Conservation (phyloP, 495 filamentous ascomycete species). For the Pseudevernia furfuracea region DNA sequence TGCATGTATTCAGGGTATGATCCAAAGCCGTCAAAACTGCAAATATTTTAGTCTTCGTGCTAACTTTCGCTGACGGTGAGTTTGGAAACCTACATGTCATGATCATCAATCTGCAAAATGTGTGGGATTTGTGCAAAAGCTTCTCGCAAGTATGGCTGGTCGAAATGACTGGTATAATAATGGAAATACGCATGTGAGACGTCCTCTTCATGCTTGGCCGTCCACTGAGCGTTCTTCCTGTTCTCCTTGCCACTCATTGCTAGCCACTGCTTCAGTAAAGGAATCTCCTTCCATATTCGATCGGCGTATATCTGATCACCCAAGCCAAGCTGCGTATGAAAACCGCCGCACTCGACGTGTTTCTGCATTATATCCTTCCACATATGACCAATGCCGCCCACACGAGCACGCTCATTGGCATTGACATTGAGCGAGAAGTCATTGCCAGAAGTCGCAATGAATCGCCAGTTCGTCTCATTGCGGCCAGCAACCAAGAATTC, state of each 20-base stretch:
- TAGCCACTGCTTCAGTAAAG: constrained; percentile 88
- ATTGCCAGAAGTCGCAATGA: constrained; percentile 90
- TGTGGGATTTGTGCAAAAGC: constrained; percentile 97
- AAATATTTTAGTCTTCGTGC: neutral
- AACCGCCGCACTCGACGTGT: constrained; percentile 90
- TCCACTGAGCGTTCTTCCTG: constrained; percentile 83
- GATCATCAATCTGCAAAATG: constrained; percentile 86
- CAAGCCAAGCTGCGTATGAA: constrained; percentile 84
- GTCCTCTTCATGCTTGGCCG: constrained; percentile 87
- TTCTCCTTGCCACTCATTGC: constrained; percentile 84
- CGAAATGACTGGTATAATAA: constrained; percentile 96
- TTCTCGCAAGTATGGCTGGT: constrained; percentile 87
- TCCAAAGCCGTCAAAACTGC: constrained; percentile 93
- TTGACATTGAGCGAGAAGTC: constrained; percentile 85
- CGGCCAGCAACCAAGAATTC: constrained; percentile 96
- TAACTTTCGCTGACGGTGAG: neutral
- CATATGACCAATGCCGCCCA: constrained; percentile 90
- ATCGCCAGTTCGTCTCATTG: constrained; percentile 89
- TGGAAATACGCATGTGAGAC: constrained; percentile 95
- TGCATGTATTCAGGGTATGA: constrained; percentile 99
- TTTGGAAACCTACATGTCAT: constrained; percentile 78
- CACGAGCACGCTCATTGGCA: constrained; percentile 69
- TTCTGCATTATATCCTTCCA: constrained; percentile 99
- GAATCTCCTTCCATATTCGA: constrained; percentile 91
- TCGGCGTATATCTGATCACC: constrained; percentile 96